Evolutionary conservation across 805 yeast genomes (phyloP).

Genomic region (Debaryomyces tyrocola): DNA sequence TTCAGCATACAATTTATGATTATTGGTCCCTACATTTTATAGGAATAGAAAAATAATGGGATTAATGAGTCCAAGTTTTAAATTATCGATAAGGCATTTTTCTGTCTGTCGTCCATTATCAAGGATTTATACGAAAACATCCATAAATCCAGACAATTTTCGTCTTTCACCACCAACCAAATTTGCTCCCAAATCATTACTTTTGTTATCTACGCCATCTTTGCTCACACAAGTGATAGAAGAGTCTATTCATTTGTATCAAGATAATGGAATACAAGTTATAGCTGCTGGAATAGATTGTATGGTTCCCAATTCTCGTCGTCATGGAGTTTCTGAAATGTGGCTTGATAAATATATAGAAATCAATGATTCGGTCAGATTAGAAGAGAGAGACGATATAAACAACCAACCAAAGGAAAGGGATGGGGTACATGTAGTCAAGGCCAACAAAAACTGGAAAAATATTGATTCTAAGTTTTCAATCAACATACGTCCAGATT

Average conservation of each 20-base stretch:
- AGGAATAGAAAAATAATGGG: neutral
- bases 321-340: conserved; percentile 38
- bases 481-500: conserved; percentile 14
- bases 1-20: too few relatives aligned
- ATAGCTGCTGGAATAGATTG: conserved; percentile 44
- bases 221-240: conserved; percentile 30
- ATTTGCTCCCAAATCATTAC: conserved; percentile 26
- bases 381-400: conserved; percentile 25
- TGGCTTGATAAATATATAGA: conserved; percentile 32
- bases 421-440: conserved; percentile 36
- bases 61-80: neutral
- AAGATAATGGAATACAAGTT: conserved; percentile 29
- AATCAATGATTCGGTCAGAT: conserved; percentile 16
- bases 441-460: conserved; percentile 38
- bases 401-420: conserved; percentile 24
- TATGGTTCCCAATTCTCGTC: conserved; percentile 28
- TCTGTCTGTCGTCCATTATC: neutral
- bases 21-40: too few relatives aligned
- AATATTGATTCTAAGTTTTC: conserved; percentile 22
- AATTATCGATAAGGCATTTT: neutral
- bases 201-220: conserved; percentile 38
- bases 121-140: conserved; percentile 7
- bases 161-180: conserved; percentile 6
- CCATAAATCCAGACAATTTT: conserved; percentile 13
- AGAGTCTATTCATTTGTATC: conserved; percentile 25